Percentiles rank a stretch among this genome's conserved stretches.
Conservation (phyloP, 257 asterid genomes). For the Gynochthodes officinalis region DNA sequence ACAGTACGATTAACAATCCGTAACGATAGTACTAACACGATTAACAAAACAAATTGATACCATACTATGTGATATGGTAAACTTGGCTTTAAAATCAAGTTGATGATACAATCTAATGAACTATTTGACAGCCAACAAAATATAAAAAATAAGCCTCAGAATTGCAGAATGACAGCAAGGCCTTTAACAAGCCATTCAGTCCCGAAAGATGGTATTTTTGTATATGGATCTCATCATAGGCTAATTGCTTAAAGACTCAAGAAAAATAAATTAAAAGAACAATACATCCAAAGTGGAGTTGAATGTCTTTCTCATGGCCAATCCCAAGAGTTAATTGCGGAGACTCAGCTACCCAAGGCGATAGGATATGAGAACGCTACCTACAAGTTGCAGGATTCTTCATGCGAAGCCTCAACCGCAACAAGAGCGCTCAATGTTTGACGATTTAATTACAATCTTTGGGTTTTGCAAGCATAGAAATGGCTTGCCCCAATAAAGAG, state of each 20-base stretch:
- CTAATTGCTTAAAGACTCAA: slow-evolving; percentile 1
- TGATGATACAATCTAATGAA: no score
- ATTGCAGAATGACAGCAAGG: slow-evolving; percentile 68
- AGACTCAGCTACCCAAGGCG: slow-evolving; percentile 58
- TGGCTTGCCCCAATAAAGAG: slow-evolving; percentile 17
- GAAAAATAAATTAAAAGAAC: no score
- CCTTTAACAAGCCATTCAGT: slow-evolving; percentile 45
- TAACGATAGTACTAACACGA: no score
- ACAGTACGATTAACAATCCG: no score
- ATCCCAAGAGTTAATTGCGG: slow-evolving; percentile 58
- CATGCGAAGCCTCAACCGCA: slow-evolving; percentile 19
- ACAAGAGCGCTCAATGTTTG: slow-evolving; percentile 17
- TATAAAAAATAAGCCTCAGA: slow-evolving; percentile 48
- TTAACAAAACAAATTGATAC: no score
- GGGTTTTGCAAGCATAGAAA: slow-evolving; percentile 21
- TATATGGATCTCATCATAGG: slow-evolving; percentile 51
- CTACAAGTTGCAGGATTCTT: slow-evolving; percentile 25
- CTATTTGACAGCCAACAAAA: no score
- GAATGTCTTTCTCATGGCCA: slow-evolving; percentile 71
- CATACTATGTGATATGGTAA: no score
- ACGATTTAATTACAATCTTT: not conserved
- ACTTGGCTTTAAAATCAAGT: no score
- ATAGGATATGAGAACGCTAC: slow-evolving; percentile 64
- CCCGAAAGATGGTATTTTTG: slow-evolving; percentile 78
- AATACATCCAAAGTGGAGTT: no score